Percentiles rank a stretch among this genome's conserved stretches.
These are phyloP conservation scores for Lecanicillium sp. DNA, from an alignment of 2,329 filamentous ascomycete genomes.

Conservation along the genomic window DNA sequence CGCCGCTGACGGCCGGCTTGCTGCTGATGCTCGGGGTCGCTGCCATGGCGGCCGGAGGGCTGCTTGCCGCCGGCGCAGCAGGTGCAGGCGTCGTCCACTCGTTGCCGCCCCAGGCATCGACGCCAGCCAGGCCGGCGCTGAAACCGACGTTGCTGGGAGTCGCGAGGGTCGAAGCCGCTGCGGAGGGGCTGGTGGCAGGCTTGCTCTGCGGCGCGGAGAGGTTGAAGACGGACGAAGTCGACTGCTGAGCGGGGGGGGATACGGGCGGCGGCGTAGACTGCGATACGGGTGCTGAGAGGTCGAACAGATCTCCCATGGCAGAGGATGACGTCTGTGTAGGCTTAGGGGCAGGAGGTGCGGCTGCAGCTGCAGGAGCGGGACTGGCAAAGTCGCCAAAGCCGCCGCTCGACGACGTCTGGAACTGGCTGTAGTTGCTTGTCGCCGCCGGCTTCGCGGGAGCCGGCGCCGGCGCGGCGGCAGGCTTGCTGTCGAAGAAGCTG, in stretches of 20 bases:
- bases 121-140: constrained; percentile 36
- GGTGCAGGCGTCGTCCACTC: constrained; percentile 70
- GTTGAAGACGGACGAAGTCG: constrained; percentile 70
- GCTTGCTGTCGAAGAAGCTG: constrained; percentile 74
- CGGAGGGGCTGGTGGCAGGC: constrained; percentile 23
- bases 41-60: constrained; percentile 17
- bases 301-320: constrained; percentile 74
- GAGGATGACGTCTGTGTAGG: constrained; percentile 44
- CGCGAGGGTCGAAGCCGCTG: constrained; percentile 36
- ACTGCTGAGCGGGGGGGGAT: constrained; percentile 34
- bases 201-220: constrained; percentile 53
- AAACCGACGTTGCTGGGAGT: constrained; percentile 26
- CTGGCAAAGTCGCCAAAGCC: constrained; percentile 63
- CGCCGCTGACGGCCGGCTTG: constrained; percentile 43
- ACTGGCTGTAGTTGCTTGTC: not conserved
- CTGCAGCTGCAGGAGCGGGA: constrained; percentile 42
- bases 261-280: constrained; percentile 39
- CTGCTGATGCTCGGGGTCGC: not conserved
- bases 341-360: constrained; percentile 29
- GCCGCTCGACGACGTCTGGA: constrained; percentile 35
- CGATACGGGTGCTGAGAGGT: constrained; percentile 55
- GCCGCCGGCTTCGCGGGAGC: constrained; percentile 12
- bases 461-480: constrained; percentile 49
- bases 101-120: constrained; percentile 81
- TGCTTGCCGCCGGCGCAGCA: constrained; percentile 52